Base-by-base conservation (phyloP, 1,139 yeast genomes). In the Pneumocystis wakefieldiae region DNA sequence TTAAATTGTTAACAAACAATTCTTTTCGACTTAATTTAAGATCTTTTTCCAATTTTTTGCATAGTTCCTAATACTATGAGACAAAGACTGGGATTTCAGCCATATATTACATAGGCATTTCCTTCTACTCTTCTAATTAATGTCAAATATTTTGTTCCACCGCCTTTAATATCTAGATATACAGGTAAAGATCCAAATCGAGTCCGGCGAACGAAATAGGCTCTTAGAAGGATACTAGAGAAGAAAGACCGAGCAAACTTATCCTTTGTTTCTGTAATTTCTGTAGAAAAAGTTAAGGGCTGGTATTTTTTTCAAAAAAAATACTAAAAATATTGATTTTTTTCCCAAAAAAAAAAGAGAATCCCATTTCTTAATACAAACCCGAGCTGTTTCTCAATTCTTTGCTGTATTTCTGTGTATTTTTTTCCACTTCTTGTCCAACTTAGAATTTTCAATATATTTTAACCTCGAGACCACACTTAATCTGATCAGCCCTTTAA, bases 111-210 rank as follows among this genome's bases (percentile, higher is more conserved):
- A 37, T 37, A 12, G 29, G 28, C 59, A 57, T 57, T 29, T 57
- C 59, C 59, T 37, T 37, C 42, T 37, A 57, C 59, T 57, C 17
- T 37, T 37, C 59, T 17, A 57, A 57, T 39, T 10, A 57, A 12
- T 24, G 42, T 37, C 14, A 19, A 36, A 37, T n/a, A 19, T 39
- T 57, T 57, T 10, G 42, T 57, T 12, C 59, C 59, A 1, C 59
- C 59, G 14, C 59, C 41, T 29, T 57, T 57, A 19, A 57, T 57
- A 29, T 57, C 59, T 24, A 24, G 12, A 57, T 57, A 57, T n/a
- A 57, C 59, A 10, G 59, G 59, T n/a, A 57, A 19, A 2, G 36
- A 10, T 39, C 42, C 42, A 19, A 39, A 57, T 12, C 59, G 59
- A 19, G 59, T 57, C n/a, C 59, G 24, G 12, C 42, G 17, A 37